Evolutionary conservation across 441 rosid species (phyloP).

Genomic region (Jatropha multifida): DNA sequence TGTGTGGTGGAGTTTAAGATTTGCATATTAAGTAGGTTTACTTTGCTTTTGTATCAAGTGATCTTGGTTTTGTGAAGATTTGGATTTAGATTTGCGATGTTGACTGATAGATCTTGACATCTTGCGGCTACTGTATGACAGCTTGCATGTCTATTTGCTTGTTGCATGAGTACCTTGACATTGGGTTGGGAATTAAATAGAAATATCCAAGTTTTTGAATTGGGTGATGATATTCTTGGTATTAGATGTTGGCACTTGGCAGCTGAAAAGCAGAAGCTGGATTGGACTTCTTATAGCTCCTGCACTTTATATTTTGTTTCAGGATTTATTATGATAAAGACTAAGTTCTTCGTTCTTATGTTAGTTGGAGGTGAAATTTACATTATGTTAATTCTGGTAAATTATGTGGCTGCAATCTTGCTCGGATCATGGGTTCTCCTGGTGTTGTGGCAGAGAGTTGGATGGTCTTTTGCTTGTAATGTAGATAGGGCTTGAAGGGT

Average conservation of each 20-base stretch:
- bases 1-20: background rate
- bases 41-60: background rate
- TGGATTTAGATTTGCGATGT: constrained; percentile 15
- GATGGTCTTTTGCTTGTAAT: background rate
- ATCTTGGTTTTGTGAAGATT: constrained; percentile 1
- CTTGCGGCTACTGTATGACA: background rate
- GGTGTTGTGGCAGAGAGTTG: background rate
- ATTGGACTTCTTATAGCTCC: background rate
- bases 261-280: background rate
- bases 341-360: background rate
- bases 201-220: background rate
- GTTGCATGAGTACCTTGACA: background rate
- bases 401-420: background rate
- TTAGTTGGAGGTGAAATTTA: constrained; percentile 3
- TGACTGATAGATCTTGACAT: constrained; percentile 19
- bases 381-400: background rate
- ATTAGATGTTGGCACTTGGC: background rate
- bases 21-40: background rate
- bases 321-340: background rate
- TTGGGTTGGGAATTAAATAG: background rate
- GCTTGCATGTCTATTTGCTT: constrained; percentile 7
- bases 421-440: background rate
- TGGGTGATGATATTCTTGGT: background rate
- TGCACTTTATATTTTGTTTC: background rate
- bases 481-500: background rate